These are phyloP conservation scores for Apiotrichum sp. DNA, from an alignment of 1,284 basidiomycete species.

Conservation along the genomic window DNA sequence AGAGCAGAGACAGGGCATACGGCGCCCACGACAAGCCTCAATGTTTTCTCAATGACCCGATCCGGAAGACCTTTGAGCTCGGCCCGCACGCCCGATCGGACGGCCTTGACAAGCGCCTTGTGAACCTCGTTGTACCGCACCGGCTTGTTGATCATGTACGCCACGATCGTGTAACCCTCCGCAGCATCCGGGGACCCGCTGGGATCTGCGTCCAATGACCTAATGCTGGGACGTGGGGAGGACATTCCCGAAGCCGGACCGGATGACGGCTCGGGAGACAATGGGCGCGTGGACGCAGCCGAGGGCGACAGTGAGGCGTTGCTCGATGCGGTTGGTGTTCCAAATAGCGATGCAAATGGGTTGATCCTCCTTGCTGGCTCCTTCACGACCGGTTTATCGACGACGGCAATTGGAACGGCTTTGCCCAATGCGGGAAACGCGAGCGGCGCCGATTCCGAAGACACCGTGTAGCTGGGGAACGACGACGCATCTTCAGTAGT, in stretches of 20 bases:
- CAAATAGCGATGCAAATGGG: conserved; percentile 44
- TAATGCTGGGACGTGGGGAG: conserved; percentile 32
- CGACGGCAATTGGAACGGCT: conserved; percentile 5
- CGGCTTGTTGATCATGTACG: conserved; percentile 39
- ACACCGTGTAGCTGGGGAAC: conserved; percentile 57
- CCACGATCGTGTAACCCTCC: conserved; percentile 40
- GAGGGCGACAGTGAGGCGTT: background rate
- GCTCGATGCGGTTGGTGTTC: conserved; percentile 1
- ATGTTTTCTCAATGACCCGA: conserved; percentile 62
- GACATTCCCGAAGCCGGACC: conserved; percentile 7
- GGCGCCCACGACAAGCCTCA: conserved; percentile 33
- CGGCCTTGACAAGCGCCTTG: conserved; percentile 56
- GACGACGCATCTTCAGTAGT: conserved; percentile 22
- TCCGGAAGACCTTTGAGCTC: conserved; percentile 52
- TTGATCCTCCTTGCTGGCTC: conserved; percentile 30
- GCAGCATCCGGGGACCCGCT: conserved; percentile 12
- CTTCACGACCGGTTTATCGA: conserved; percentile 17
- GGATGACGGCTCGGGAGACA: conserved; percentile 8
- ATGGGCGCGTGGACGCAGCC: background rate
- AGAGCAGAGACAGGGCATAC: conserved; percentile 18
- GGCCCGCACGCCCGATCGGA: conserved; percentile 57
- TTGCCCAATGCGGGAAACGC: conserved; percentile 58
- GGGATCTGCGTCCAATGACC: conserved; percentile 25
- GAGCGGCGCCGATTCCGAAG: conserved; percentile 54
- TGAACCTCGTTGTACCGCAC: conserved; percentile 52